These are phyloP conservation scores for Neonothopanus nambi DNA, from an alignment of 1,284 basidiomycete genomes.

Conservation along the genomic window DNA sequence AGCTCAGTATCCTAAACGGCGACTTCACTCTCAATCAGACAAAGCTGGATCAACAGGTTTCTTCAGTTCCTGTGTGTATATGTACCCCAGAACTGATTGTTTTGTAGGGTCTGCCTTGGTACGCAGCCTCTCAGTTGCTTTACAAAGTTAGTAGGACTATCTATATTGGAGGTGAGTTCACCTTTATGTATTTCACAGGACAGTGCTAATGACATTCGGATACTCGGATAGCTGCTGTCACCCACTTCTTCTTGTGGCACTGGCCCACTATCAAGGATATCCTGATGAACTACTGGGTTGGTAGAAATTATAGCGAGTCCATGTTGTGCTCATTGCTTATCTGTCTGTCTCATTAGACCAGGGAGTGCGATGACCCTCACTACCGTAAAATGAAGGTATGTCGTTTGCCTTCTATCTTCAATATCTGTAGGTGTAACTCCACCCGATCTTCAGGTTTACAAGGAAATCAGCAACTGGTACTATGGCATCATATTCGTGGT, in stretches of 20 bases:
- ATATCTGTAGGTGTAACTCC: not conserved
- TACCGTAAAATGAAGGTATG: slow-evolving; percentile 41
- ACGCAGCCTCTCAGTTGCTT: slow-evolving; percentile 32
- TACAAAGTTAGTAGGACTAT: slow-evolving; percentile 30
- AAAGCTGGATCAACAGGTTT: slow-evolving; percentile 20
- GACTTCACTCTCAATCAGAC: slow-evolving; percentile 31
- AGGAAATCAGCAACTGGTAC: slow-evolving; percentile 48
- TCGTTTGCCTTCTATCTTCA: not conserved
- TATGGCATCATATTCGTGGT: slow-evolving; percentile 37
- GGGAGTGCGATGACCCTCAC: slow-evolving; percentile 34
- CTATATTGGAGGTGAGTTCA: slow-evolving; percentile 26
- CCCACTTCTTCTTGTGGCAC: slow-evolving; percentile 43
- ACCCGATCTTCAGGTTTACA: slow-evolving; percentile 34
- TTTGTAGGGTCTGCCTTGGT: slow-evolving; percentile 27
- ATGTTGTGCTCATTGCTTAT: not conserved
- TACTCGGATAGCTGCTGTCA: slow-evolving; percentile 27
- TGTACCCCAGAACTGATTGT: not conserved
- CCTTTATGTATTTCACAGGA: no score
- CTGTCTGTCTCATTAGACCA: not conserved
- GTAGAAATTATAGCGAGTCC: not conserved
- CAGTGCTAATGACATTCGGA: not conserved
- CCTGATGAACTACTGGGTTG: slow-evolving; percentile 23
- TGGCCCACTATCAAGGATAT: slow-evolving; percentile 31
- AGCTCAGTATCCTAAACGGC: slow-evolving; percentile 28
- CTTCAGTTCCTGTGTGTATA: no score